Evolutionary conservation across 179 eudicot genomes (phyloP).

Genomic region (Carnegiea gigantea): DNA sequence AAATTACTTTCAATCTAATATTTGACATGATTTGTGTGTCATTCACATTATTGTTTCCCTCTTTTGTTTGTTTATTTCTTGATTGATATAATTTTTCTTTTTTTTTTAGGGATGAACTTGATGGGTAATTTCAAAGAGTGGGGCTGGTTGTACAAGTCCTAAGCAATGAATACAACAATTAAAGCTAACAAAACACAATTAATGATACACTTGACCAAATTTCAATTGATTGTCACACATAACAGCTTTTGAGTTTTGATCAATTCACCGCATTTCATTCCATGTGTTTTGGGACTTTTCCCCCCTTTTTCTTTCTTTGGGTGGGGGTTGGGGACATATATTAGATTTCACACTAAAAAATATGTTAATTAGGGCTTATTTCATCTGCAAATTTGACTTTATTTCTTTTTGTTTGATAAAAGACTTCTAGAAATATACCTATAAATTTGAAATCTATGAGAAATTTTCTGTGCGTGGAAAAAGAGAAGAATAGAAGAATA

Average conservation of each 20-base stretch:
- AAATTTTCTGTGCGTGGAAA: no score
- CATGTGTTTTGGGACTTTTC: not conserved
- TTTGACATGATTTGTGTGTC: no score
- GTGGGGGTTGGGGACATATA: not conserved
- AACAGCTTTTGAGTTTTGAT: not conserved
- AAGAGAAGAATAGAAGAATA: no score
- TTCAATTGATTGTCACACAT: not conserved
- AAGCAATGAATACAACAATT: not conserved
- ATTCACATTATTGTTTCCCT: not conserved
- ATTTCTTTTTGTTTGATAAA: no score
- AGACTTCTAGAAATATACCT: no score
- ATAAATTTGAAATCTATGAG: no score
- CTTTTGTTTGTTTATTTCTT: not conserved
- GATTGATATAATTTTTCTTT: not conserved
- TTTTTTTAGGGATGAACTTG: no score
- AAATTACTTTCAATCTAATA: no score
- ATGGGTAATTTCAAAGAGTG: not conserved
- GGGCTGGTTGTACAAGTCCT: not conserved
- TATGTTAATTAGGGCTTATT: no score
- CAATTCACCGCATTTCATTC: conserved; percentile 8
- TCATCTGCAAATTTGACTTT: no score
- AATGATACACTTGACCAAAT: conserved; percentile 6
- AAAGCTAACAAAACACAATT: not conserved
- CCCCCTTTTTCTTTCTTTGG: not conserved
- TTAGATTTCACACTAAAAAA: no score